A percentile compares a stretch with the other conserved stretches of the same genome.
phyloP scores from a whole-genome alignment of 108 stramenopile species.

The Cyclostephanos tholiformis region DNA sequence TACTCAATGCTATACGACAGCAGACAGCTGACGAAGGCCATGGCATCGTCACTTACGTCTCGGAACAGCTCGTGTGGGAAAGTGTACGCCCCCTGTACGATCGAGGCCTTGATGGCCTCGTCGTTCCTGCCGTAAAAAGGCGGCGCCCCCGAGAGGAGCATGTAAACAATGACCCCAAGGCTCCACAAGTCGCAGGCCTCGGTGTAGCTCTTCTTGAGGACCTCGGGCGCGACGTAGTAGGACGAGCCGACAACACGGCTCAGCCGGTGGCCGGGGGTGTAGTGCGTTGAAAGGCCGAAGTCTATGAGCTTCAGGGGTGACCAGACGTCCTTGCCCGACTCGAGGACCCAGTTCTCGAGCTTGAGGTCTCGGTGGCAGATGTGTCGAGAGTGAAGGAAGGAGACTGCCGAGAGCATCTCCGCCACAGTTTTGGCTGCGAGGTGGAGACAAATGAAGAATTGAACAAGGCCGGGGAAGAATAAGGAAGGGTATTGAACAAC shows the following conservation, averaged over 20 bases:
- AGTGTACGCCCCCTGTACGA: conserved; percentile 85
- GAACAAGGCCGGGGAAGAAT: conserved; percentile 9
- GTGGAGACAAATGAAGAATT: conserved; percentile 7
- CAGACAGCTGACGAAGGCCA: conserved; percentile 88
- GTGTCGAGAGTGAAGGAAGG: conserved; percentile 89
- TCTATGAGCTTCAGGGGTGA: conserved; percentile 92
- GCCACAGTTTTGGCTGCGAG: conserved; percentile 82
- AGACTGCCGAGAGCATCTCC: conserved; percentile 93
- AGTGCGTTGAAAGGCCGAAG: conserved; percentile 94
- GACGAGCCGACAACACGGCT: conserved; percentile 92
- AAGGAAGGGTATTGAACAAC: background rate
- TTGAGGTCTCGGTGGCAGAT: conserved; percentile 95
- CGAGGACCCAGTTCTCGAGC: conserved; percentile 93
- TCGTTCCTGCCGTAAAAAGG: conserved; percentile 93
- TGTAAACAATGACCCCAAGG: conserved; percentile 93
- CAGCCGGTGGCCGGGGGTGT: conserved; percentile 82
- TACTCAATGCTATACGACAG: conserved; percentile 85
- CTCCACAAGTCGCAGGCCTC: conserved; percentile 96
- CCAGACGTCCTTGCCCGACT: conserved; percentile 91
- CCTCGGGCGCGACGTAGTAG: conserved; percentile 98
- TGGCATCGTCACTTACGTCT: conserved; percentile 89
- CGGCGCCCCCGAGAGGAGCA: conserved; percentile 90
- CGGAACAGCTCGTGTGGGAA: conserved; percentile 88
- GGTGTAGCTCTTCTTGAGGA: conserved; percentile 95
- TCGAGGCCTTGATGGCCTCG: conserved; percentile 88